Base-by-base conservation (phyloP, 2,329 filamentous ascomycete species). In the Sclerotinia spermophila region DNA sequence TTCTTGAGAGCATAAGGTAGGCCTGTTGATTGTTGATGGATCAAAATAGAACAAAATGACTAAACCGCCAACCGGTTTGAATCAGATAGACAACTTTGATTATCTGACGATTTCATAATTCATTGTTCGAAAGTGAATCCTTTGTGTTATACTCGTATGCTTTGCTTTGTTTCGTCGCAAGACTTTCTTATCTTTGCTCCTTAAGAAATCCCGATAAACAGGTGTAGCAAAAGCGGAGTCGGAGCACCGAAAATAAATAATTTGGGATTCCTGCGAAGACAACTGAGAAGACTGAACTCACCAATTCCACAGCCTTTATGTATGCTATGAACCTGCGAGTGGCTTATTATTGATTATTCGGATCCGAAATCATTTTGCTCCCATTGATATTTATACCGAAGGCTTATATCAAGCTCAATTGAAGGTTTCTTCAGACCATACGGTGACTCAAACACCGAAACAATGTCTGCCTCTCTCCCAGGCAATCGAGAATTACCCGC, bases 401-500 rank as follows among this genome's bases (percentile, higher is more conserved):
- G 15, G 40, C 45, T 24, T 66, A 40, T 53, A 66, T 66, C 62
- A 53, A 53, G 45, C 33, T 66, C 62, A 53, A 53, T 66, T 53
- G 8, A 17, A 53, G 13, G 4, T 40, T n/a, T n/a, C n/a, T 15
- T 35, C 27, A 30, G n/a, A 53, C 62, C 17, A 40, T 30, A 40
- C 42, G 6, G 5, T 40, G 33, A 68, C 42, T 30, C 51, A 30
- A 51, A 24, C 24, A 27, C 42, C n/a, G 5, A 42, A 59, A 72
- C 53, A 51, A 91, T 91, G 89, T 91, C 89, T 71, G 84, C 89
- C 71, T 90, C 89, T 35, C 81, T 91, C 44, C 88, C 88, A 64
- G 89, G 89, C 72, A 82, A 82, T 77, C 91, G 95, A 81, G 93
- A 97, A 81, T 86, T 97, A 74, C 96, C 96, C 73, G 89, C 90